These are phyloP conservation scores for Drechslerella stenobrocha DNA, from an alignment of 2,329 filamentous ascomycete species.

Conservation along the genomic window DNA sequence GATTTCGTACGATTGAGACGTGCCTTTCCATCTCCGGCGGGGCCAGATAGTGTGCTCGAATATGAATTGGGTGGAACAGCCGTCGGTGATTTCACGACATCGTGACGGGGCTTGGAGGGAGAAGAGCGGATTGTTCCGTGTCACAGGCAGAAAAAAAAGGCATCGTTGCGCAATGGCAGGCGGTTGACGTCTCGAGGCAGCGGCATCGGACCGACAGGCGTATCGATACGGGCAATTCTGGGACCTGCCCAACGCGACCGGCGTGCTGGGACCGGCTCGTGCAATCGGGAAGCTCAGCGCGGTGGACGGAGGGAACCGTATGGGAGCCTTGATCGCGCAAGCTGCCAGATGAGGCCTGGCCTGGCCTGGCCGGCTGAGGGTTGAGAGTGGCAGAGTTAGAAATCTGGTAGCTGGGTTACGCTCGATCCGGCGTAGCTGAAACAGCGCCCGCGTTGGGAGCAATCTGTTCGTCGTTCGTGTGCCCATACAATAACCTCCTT, in stretches of 20 bases:
- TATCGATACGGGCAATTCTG: slow-evolving; percentile 46
- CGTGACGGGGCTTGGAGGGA: neutral
- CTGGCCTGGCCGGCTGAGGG: no score
- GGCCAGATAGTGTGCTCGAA: no score
- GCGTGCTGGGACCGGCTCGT: slow-evolving; percentile 3
- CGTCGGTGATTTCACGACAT: neutral
- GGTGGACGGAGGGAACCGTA: no score
- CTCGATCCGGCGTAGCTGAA: no score
- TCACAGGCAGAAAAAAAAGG: slow-evolving; percentile 5
- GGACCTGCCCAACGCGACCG: slow-evolving; percentile 9
- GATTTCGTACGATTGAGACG: neutral
- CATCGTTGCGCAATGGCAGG: slow-evolving; percentile 21
- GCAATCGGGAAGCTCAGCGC: slow-evolving; percentile 33
- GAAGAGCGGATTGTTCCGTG: slow-evolving; percentile 32
- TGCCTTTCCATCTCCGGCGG: slow-evolving; percentile 24
- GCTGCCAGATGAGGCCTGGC: no score
- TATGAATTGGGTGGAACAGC: slow-evolving; percentile 3
- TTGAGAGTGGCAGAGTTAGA: no score
- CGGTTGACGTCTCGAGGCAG: slow-evolving; percentile 37
- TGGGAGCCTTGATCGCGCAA: no score
- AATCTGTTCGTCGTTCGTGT: no score
- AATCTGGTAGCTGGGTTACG: no score
- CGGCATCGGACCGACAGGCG: slow-evolving; percentile 18
- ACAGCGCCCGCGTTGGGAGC: no score
- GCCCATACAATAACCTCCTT: no score